Base-by-base conservation (phyloP, 768 basidiomycete genomes). In the Lepiota subincarnata region DNA sequence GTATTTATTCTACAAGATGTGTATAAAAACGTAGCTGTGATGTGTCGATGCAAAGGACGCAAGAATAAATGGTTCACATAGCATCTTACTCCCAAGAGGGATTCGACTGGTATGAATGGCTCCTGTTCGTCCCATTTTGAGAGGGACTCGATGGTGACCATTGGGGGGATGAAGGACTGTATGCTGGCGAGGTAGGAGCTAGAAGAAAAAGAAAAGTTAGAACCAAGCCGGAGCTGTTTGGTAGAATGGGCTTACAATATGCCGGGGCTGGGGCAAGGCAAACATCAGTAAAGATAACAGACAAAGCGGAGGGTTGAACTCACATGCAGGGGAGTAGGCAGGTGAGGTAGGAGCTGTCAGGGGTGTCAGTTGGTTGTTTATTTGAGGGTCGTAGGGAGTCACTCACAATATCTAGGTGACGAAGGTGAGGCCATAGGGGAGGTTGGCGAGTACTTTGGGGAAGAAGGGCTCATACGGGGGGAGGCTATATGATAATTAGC, bases 361-460 rank as follows among this genome's bases (percentile, higher is more conserved):
- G 53, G 42, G 16, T 18, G 2, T 57, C 56, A 45, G 64, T 59
- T 6, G 51, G 4, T 35, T 18, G 20, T 12, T 48, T n/a, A 22
- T 12, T 48, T 49, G 2, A 19, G 28, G 35, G 24, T 16, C 6
- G 31, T 11, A 11, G 24, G n/a, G 16, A 40, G 16, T 24, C 20
- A 76, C 89, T 59, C 70, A 92, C 91, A 92, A 67, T 92, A 92
- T 80, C 88, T 90, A 51, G 95, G 95, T 34, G 92, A 95, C 2
- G 94, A 81, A 0, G 94, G 94, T 2, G 91, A 93, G 6, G 86
- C 82, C 67, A 78, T 73, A n/a, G 95, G 95, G 3, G 92, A 95
- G 0, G 95, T 92, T 2, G 95, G 95, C 10, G 92, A 94, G 69
- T 94, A 97, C 62, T 87, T 90, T 6, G 93, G 93, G 26, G 92